phyloP scores from a whole-genome alignment of 768 basidiomycete species.

The Crepidotus variabilis region DNA sequence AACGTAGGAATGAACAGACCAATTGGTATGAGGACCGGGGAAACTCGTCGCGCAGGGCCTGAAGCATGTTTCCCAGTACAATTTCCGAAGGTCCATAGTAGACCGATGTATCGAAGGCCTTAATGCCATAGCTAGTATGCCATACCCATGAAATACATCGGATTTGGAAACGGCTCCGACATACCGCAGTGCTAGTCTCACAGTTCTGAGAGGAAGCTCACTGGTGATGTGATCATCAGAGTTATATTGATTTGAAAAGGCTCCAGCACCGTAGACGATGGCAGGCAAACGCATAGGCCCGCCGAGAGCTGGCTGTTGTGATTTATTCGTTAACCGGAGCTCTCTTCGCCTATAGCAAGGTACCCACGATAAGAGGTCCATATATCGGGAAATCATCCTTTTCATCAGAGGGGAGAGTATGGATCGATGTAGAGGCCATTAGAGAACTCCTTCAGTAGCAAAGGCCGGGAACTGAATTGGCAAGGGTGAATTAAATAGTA shows the following conservation, averaged over 20 bases:
- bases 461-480: too few relatives aligned
- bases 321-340: background rate
- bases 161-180: constrained; percentile 8
- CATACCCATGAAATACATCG: background rate
- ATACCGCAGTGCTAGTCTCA: constrained; percentile 75
- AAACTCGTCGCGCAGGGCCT: constrained; percentile 60
- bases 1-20: constrained; percentile 33
- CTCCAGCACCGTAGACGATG: constrained; percentile 69
- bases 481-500: too few relatives aligned
- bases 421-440: too few relatives aligned
- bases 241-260: constrained; percentile 70
- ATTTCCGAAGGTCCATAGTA: constrained; percentile 82
- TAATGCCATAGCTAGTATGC: constrained; percentile 66
- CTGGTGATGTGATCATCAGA: constrained; percentile 52
- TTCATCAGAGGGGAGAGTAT: constrained; percentile 17
- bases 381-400: constrained; percentile 32
- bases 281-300: constrained; percentile 36
- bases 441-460: too few relatives aligned
- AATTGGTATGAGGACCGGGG: constrained; percentile 76
- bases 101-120: constrained; percentile 77
- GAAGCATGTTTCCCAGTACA: constrained; percentile 63
- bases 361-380: constrained; percentile 38
- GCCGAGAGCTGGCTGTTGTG: constrained; percentile 25
- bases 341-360: background rate
- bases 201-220: constrained; percentile 55